Evolutionary conservation across 2,329 filamentous ascomycete genomes (phyloP), one percentile per base, ranked within the genome.

Genomic region (Curvularia hawaiiensis): DNA sequence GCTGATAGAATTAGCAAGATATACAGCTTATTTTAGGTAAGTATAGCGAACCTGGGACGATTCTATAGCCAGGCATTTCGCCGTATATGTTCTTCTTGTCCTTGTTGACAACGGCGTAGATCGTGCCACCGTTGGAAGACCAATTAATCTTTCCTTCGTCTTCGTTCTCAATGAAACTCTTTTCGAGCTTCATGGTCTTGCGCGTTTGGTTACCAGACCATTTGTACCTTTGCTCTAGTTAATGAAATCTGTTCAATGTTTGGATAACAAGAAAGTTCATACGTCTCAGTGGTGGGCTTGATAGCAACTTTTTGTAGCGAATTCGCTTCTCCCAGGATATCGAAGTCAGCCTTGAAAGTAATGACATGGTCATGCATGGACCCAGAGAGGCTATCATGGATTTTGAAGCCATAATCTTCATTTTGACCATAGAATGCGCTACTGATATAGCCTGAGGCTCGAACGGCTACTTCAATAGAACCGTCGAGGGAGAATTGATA

Each of bases 401-500:
- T 47, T 28, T 47, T 33, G 30, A 47, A 47, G 33, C 44, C 44
- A 47, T 47, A 47, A 11, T 47, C 44, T 24, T 47, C 44, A 18
- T 47, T 47, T 24, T 33, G 28, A 18, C 28, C 44, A n/a, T 35
- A 47, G 20, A 47, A 47, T 10, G 44, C 44, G 44, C 44, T 18
- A 30, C 33, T 11, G 44, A 47, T 47, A 14, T 47, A 47, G 24
- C 44, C 44, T 4, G 44, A 47, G 30, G 44, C 44, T 18, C 44
- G 44, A 47, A 47, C 28, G 5, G 30, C 28, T 18, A 47, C 44
- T 47, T 47, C 44, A 24, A 47, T 47, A 4, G 44, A 47, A 12
- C 44, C 44, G 35, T 47, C 44, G 18, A 47, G 44, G 28, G 44
- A 47, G 30, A 47, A 47, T 6, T 47, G 44, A 33, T 47, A 47